Evolutionary conservation across 2,329 filamentous ascomycete genomes (phyloP), one percentile per base, ranked within the genome.

Genomic region (Hirsutella minnesotensis): DNA sequence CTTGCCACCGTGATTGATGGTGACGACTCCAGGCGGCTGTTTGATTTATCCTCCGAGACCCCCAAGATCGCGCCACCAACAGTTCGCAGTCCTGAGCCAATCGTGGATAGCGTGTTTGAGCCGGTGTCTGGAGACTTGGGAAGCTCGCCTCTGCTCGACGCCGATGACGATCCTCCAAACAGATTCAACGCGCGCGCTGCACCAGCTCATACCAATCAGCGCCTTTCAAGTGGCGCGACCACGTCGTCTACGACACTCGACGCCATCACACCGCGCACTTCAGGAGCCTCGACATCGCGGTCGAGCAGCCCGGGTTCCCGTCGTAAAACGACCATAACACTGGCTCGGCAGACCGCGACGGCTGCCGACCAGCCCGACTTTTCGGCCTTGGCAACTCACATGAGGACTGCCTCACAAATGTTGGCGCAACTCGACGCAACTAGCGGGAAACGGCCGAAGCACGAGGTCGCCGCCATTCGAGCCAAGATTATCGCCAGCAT

Each of bases 401-500:
- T 92, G 85, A 77, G 86, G 18, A 88, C 85, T 4, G 86, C 86
- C 4, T 86, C 86, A 13, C 84, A 89, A 59, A 92, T 92, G 86
- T 68, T 92, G 36, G 83, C 86, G 13, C 86, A 92, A 54, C 70
- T 92, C 9, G 85, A 92, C 46, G 77, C 83, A 2, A 90, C 83
- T 19, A 82, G 82, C 49, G 82, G 84, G 22, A 92, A 90, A 62
- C 72, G 86, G 29, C 86, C 86, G 1, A 83, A 77, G 56, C 77
- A 80, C 24, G 86, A 92, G 61, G 86, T 92, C 4, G 86, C 84
- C 16, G 83, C 85, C 8, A 92, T 92, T 58, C 75, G 86, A 51
- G 80, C 84, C 34, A 88, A 86, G 63, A 92, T 92, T 49, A 92
- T 92, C 53, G 86, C 86, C 3, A 90, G 85, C 59, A 92, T 92